Conservation (phyloP, 768 basidiomycete species). For the Mrakia blollopis region DNA sequence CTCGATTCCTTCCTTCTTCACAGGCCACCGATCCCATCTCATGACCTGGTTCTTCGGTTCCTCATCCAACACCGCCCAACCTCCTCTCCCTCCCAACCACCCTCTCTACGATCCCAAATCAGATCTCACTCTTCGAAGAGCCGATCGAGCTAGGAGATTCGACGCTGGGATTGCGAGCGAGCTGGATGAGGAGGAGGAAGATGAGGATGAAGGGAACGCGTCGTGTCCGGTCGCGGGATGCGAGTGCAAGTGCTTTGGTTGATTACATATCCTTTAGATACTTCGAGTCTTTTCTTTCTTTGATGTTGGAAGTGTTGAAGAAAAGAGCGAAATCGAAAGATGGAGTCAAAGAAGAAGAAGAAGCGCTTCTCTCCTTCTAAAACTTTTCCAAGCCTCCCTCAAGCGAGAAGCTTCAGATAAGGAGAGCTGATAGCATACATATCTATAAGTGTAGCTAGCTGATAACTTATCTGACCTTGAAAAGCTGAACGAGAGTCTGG, state of each 20-base stretch:
- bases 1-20: background rate
- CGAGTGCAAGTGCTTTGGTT: constrained; percentile 11
- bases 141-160: background rate
- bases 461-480: constrained; percentile 59
- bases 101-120: constrained; percentile 13
- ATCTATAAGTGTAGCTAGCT: no score
- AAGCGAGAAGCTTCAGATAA: no score
- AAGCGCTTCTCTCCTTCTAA: no score
- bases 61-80: background rate
- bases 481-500: constrained; percentile 67
- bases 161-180: background rate
- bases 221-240: constrained; percentile 10
- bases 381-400: no score
- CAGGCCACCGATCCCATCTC: background rate
- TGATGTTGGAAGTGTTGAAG: no score
- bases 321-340: no score
- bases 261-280: background rate
- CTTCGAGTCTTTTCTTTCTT: no score
- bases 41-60: constrained; percentile 15
- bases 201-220: constrained; percentile 20
- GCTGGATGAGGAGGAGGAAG: background rate
- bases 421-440: no score
- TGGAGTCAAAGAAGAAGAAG: no score
- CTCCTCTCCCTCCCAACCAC: constrained; percentile 8
- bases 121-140: background rate